Evolutionary conservation across 1,284 basidiomycete genomes (phyloP).

Genomic region (Heterobasidion parviporum): DNA sequence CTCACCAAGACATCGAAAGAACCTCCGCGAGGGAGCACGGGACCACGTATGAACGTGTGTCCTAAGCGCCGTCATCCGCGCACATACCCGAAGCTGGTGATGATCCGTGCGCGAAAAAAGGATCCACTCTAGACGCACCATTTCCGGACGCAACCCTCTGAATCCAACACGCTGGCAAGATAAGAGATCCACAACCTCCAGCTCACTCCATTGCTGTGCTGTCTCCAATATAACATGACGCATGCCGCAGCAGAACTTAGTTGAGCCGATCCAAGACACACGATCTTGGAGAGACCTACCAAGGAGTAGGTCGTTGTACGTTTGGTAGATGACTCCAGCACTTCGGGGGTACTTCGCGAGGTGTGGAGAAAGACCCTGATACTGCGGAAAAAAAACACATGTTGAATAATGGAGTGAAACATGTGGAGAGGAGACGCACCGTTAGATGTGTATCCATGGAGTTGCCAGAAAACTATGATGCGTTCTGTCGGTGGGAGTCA

Average conservation of each 20-base stretch:
- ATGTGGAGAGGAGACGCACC: not conserved
- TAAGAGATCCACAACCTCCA: conserved; percentile 54
- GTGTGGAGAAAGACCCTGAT: conserved; percentile 15
- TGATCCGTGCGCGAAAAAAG: too few relatives aligned
- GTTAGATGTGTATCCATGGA: conserved; percentile 2
- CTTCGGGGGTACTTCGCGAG: conserved; percentile 21
- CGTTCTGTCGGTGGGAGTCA: too few relatives aligned
- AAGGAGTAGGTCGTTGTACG: conserved; percentile 26
- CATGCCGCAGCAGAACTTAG: not conserved
- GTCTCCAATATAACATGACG: not conserved
- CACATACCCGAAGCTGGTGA: too few relatives aligned
- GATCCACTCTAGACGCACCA: conserved; percentile 28
- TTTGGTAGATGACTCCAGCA: conserved; percentile 25
- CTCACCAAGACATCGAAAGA: conserved; percentile 42
- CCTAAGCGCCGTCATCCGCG: conserved; percentile 18
- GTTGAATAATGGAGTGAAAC: not conserved
- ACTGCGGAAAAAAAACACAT: conserved; percentile 9
- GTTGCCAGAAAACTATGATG: too few relatives aligned
- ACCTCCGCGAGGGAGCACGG: conserved; percentile 63
- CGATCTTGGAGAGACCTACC: conserved; percentile 11
- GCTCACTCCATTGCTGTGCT: conserved; percentile 67
- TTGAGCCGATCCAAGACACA: not conserved
- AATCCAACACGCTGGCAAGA: conserved; percentile 49
- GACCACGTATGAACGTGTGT: conserved; percentile 39
- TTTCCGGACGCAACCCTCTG: conserved; percentile 46